Percentiles rank a stretch among this genome's conserved stretches.
Conservation (phyloP, 495 filamentous ascomycete species). For the Bombardia bombarda region DNA sequence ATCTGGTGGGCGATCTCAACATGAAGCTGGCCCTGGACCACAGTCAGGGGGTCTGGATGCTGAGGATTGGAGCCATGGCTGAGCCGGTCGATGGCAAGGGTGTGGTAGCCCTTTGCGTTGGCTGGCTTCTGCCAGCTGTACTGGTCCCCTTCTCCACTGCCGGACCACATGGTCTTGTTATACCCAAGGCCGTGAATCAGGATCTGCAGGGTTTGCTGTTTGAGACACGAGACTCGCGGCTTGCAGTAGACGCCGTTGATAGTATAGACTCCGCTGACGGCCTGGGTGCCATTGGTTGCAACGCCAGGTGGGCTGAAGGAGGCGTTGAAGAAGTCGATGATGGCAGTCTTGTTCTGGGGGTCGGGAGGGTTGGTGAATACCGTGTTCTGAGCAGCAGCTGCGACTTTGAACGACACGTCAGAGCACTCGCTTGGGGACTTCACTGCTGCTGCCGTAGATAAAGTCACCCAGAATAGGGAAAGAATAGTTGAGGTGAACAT, state of each 20-base stretch:
- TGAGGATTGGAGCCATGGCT: conserved; percentile 1
- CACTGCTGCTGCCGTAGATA: too few species aligned
- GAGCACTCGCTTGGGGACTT: too few species aligned
- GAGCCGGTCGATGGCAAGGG: conserved; percentile 16
- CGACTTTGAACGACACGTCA: too few species aligned
- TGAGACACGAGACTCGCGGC: background rate
- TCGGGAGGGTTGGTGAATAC: background rate
- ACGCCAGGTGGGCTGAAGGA: background rate
- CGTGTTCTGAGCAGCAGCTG: too few species aligned
- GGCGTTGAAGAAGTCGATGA: background rate
- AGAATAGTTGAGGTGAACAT: too few species aligned
- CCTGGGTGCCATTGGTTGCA: background rate
- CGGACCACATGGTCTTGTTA: conserved; percentile 11
- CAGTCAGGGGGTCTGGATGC: conserved; percentile 6
- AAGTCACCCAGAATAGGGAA: too few species aligned
- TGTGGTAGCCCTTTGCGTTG: conserved; percentile 8
- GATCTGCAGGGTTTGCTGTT: conserved; percentile 6
- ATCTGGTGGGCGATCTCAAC: conserved; percentile 7
- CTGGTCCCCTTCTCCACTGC: background rate
- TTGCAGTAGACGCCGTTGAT: conserved; percentile 7
- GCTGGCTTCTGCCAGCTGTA: conserved; percentile 11
- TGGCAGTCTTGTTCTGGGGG: background rate
- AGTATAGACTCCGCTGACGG: background rate
- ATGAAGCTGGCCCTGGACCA: conserved; percentile 10
- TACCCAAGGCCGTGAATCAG: conserved; percentile 17